A percentile compares a stretch with the other conserved stretches of the same genome.
These are phyloP conservation scores for Stagonosporopsis chrysanthemi DNA, from an alignment of 2,329 filamentous ascomycete genomes.

Conservation along the genomic window DNA sequence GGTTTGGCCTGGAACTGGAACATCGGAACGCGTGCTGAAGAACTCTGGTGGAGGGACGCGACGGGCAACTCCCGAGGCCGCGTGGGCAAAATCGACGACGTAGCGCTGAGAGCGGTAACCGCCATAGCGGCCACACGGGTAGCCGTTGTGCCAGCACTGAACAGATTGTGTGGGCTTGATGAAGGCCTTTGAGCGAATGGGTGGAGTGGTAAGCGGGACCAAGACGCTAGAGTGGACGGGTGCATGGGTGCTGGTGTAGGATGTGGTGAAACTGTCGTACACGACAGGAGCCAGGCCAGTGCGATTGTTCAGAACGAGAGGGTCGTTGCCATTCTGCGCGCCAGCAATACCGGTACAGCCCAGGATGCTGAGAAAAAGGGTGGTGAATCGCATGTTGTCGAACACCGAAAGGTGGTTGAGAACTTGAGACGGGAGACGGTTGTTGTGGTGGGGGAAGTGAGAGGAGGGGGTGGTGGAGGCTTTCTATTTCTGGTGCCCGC, in stretches of 20 bases:
- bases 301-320: constrained; percentile 5
- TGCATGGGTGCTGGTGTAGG: neutral
- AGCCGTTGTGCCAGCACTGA: constrained; percentile 10
- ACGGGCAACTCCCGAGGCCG: neutral
- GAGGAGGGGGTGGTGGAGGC: neutral
- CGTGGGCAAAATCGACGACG: neutral
- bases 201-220: neutral
- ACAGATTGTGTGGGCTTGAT: neutral
- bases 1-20: neutral
- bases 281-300: constrained; percentile 5
- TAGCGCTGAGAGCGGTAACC: constrained; percentile 1
- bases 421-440: neutral
- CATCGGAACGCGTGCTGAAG: neutral
- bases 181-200: neutral
- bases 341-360: neutral
- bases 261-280: constrained; percentile 1
- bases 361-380: constrained; percentile 1
- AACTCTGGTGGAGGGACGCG: constrained; percentile 1
- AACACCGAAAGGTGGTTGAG: constrained; percentile 1
- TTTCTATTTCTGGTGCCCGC: neutral
- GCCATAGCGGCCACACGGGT: constrained; percentile 1
- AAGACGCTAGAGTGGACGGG: neutral
- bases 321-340: constrained; percentile 12
- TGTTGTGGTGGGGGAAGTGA: neutral
- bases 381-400: constrained; percentile 3